Percentiles rank a stretch among this genome's conserved stretches.
Evolutionary conservation across 1,284 basidiomycete genomes (phyloP).

Genomic region (Trichosporon ovoides): DNA sequence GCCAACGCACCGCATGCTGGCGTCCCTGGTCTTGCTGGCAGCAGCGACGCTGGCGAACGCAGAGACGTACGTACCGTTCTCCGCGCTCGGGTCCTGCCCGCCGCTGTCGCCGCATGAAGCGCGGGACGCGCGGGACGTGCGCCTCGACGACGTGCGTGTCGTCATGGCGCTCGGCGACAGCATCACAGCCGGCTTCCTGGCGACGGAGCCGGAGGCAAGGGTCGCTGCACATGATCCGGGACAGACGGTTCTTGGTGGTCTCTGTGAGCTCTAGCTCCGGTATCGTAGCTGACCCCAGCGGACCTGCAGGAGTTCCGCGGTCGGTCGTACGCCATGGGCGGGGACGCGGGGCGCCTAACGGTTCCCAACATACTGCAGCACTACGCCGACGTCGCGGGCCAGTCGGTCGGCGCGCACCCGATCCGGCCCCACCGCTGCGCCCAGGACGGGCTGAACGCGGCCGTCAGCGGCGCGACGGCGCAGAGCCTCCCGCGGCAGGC

Average conservation of each 20-base stretch:
- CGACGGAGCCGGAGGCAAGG: conserved; percentile 23
- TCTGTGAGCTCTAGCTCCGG: background rate
- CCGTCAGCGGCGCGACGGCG: conserved; percentile 34
- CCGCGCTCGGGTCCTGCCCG: background rate
- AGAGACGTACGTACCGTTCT: background rate
- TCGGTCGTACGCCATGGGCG: conserved; percentile 45
- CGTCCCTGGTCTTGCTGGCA: too few species aligned
- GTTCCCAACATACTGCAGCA: conserved; percentile 37
- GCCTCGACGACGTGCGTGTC: conserved; percentile 46
- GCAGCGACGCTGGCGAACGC: background rate
- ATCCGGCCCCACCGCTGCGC: conserved; percentile 23
- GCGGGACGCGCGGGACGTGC: conserved; percentile 8
- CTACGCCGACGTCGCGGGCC: conserved; percentile 28
- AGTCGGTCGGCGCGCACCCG: conserved; percentile 29
- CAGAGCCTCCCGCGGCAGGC: conserved; percentile 32
- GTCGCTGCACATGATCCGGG: too few species aligned
- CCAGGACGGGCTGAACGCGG: conserved; percentile 40
- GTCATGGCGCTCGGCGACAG: conserved; percentile 49
- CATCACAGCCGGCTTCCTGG: conserved; percentile 47
- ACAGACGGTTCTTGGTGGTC: background rate
- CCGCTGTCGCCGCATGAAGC: background rate
- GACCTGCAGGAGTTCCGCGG: conserved; percentile 45
- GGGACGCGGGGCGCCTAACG: conserved; percentile 41
- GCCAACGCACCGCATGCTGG: too few species aligned
- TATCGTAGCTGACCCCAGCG: background rate